Base-by-base conservation (phyloP, 192 early-diverging fungal genomes). In the Entophlyctis luteolus region DNA sequence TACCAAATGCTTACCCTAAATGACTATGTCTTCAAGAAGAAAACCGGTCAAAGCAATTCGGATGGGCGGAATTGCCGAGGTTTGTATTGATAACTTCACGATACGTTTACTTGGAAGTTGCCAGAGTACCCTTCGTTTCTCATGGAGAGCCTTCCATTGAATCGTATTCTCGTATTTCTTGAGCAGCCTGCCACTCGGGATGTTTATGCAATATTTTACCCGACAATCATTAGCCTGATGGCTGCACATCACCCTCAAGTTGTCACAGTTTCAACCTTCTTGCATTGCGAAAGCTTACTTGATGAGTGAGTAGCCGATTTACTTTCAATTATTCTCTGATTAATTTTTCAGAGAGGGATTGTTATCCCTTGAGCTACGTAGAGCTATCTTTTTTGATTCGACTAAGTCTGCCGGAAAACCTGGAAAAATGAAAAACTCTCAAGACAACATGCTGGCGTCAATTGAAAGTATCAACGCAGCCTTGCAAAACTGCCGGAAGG, bases 101-200 rank as follows among this genome's bases (percentile, higher is more conserved):
- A n/a, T n/a, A n/a, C n/a, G n/a, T n/a, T n/a, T n/a, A n/a, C n/a
- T n/a, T n/a, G n/a, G n/a, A n/a, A n/a, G 18, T 34, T 34, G 22
- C 5, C 16, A 71, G 70, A 62, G 48, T 71, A 71, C 53, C 23
- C 48, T 12, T 10, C 29, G 10, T 36, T 33, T 6, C 14, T 71
- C 3, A 71, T 65, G 70, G 60, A 71, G 37, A 20, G n/a, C 6
- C 23, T 71, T 10, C 70, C 70, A 8, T 56, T 71, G 2, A 71
- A 71, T 42, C 27, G 36, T n/a, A 48, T 71, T 32, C 32, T 71
- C 1, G 4, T 54, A 8, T 65, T 33, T 50, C 34, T 71, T 8
- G 70, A 71, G 37, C 59, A 53, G 1, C 48, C 48, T 2, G 52
- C 62, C 27, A 62, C 62, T 50, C 59, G 62, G n/a, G 70, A 71